Evolutionary conservation across 2,329 filamentous ascomycete species (phyloP), one percentile per base, ranked within the genome.

Genomic region (Neofusicoccum sp.): DNA sequence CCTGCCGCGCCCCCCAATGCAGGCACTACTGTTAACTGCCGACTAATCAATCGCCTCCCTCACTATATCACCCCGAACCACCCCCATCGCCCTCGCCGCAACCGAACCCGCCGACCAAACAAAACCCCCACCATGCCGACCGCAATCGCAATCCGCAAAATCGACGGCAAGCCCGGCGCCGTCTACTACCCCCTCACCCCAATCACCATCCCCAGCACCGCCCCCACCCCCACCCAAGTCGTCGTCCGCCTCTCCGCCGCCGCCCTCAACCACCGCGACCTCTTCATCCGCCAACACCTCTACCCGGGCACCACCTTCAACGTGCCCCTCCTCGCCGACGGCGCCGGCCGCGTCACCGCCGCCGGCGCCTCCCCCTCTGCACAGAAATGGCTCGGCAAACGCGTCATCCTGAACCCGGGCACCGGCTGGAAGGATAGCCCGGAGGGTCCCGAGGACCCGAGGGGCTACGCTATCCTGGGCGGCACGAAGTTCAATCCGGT

Each of bases 201-300:
- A 36, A 72, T 73, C 47, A 68, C 65, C 3, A 69, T 71, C 6
- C 67, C 66, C 0, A 64, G 64, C 3, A 69, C 67, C 5, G 63
- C 66, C 9, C 73, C 73, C 33, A 67, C 67, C 14, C 80, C 58
- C 3, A 34, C 80, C 64, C 83, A 97, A 73, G 80, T 96, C 65
- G 80, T 96, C 6, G 79, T 98, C 64, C 86, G 85, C 69, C 80
- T 98, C 70, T 83, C 84, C 36, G 90, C 92, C 56, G 90, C 84
- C 1, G 89, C 93, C 12, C 86, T 98, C 54, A 98, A 98, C 80
- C 95, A 98, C 79, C 89, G 93, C 68, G 95, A 98, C 75, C 86
- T 96, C 67, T 98, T 97, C 79, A 89, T 96, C 76, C 90, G 93
- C 59, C 92, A 95, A 75, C 89, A 93, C 71, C 86, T 96, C 41